Base-by-base conservation (phyloP, 169 alveolate genomes). In the Cryptosporidium tyzzeri region DNA sequence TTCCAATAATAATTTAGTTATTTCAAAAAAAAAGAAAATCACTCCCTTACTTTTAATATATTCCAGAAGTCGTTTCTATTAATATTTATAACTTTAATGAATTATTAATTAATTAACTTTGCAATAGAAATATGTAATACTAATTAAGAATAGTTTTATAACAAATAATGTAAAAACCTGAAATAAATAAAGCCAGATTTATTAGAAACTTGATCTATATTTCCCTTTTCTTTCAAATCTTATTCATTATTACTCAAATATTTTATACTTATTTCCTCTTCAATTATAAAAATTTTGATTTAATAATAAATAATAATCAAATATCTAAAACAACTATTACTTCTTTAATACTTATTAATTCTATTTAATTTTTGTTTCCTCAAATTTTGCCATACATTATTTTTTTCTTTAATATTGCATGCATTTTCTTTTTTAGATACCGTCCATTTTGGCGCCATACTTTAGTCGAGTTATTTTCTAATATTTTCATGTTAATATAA, bases 401-500 rank as follows among this genome's bases (percentile, higher is more conserved):
- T 55, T 26, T 37, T 3, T 37, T 37, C 9, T 55, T 10, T n/a
- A 5, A 9, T 41, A 9, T 26, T 55, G 67, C 67, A 55, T 55
- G 67, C 67, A 55, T 21, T 55, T 55, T 48, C 45, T 45, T 48
- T 5, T 55, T 55, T 55, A 55, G 67, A 55, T 55, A 55, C 67
- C 67, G 18, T 1, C 0, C 16, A 23, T 4, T 0, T 0, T 1
- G 67, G 67, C 67, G 67, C 67, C 35, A 9, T 23, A n/a, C 0
- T 55, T 55, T 2, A 26, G 67, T 55, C 67, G 67, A 55, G 67
- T 55, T 55, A n/a, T 55, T 55, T 55, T 55, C 67, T 55, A 55
- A 55, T 55, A 26, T 55, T 55, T 23, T 55, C 67, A 55, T 55
- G 67, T 12, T 21, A n/a, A 55, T 4, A 1, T 55, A 26, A 26